Evolutionary conservation across 1,284 basidiomycete genomes (phyloP), one percentile per base, ranked within the genome.

Genomic region (Naganishia albida): DNA sequence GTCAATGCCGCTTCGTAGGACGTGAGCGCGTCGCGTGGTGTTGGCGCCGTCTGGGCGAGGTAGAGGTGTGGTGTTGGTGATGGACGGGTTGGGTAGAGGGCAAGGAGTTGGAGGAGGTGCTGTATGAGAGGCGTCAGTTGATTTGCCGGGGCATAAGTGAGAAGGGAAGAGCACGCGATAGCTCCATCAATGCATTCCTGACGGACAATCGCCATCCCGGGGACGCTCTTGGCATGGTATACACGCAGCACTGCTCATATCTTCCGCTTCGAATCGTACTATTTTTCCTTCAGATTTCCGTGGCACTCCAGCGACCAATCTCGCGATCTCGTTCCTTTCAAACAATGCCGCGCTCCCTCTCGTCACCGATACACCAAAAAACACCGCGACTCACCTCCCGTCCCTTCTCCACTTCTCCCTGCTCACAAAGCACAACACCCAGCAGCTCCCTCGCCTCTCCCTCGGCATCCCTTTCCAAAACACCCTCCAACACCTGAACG

Each of bases 21-120:
- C 20, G 84, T 79, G n/a, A 96, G 79, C 1, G 92, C 90, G 60
- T 83, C 78, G 66, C 86, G 84, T 1, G 93, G 90, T 52, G 92
- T 87, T 8, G 64, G 52, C 0, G 85, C 86, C 20, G 93, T 82
- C 75, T 96, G 93, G 0, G 93, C 93, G 34, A 97, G 87, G 78
- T 96, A 95, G 0, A 96, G 83, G 78, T 94, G 86, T 7, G 90
- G 89, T 26, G 90, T 89, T 3, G 90, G 85, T 0, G 90, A 88
- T n/a, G 89, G 83, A 49, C 28, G 83, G 78, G 28, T 26, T 23
- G 56, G 56, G 82, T 16, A 86, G 83, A 73, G 84, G 77, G 60
- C 84, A 81, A 78, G 84, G 78, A 73, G 87, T 83, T 67, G 86
- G 25, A 77, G 72, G 12, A 79, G 72, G 71, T 77, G 75, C 73